A percentile compares a stretch with the other conserved stretches of the same genome.
phyloP scores from a whole-genome alignment of 2,329 filamentous ascomycete genomes.

The Botrytis porri region DNA sequence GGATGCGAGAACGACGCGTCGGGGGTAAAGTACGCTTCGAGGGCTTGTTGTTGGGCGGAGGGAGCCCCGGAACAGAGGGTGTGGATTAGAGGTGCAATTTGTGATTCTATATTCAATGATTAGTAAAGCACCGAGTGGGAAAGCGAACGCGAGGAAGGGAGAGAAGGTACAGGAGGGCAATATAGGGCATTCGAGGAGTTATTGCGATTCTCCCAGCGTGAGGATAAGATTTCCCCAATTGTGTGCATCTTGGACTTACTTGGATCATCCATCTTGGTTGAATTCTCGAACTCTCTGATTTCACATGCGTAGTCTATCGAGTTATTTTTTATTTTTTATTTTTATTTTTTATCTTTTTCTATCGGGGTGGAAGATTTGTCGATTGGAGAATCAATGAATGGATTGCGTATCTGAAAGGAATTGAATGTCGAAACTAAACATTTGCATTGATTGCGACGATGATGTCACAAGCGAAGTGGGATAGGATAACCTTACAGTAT shows the following conservation, averaged over 20 bases:
- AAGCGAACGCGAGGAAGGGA: not conserved
- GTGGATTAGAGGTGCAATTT: slow-evolving; percentile 66
- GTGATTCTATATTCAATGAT: slow-evolving; percentile 42
- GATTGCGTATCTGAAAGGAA: not conserved
- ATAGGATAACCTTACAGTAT: too few species aligned
- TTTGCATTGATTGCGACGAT: not conserved
- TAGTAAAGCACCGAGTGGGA: not conserved
- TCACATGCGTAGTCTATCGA: not conserved
- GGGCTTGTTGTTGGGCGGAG: slow-evolving; percentile 59
- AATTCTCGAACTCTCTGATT: not conserved
- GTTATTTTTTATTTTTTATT: too few species aligned
- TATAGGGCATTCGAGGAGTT: not conserved
- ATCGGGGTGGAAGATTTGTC: not conserved
- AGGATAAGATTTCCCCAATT: not conserved
- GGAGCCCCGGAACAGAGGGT: slow-evolving; percentile 66
- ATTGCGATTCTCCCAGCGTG: not conserved
- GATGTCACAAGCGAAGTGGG: slow-evolving; percentile 12
- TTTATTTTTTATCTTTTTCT: too few species aligned
- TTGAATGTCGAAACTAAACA: not conserved
- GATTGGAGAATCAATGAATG: not conserved
- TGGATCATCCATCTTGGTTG: slow-evolving; percentile 43
- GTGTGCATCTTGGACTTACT: slow-evolving; percentile 35
- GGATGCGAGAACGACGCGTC: slow-evolving; percentile 75
- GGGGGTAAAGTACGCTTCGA: slow-evolving; percentile 71
- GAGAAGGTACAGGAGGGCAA: not conserved